phyloP scores from a whole-genome alignment of 345 rosid species.

The Populus alba region DNA sequence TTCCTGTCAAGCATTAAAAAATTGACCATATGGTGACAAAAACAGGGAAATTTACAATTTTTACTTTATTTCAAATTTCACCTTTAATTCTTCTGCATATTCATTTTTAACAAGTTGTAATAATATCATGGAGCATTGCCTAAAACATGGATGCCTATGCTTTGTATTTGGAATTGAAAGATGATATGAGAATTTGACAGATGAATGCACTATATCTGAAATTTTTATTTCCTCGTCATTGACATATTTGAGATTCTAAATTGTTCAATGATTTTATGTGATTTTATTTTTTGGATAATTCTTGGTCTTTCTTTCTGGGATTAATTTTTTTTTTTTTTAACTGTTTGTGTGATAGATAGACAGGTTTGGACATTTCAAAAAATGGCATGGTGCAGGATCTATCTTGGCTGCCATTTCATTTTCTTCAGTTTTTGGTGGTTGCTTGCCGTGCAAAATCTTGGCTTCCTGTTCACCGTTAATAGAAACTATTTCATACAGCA shows the following conservation, averaged over 20 bases:
- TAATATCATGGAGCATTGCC: not conserved
- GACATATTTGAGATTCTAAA: not conserved
- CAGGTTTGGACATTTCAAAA: conserved; percentile 95
- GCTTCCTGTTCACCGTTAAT: conserved; percentile 40
- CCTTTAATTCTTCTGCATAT: not conserved
- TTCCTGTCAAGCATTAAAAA: not conserved
- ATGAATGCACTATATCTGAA: not conserved
- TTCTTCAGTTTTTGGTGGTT: conserved; percentile 95
- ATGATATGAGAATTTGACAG: not conserved
- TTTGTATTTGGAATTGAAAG: not conserved
- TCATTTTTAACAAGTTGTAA: not conserved
- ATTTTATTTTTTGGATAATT: not conserved
- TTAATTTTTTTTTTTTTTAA: not conserved
- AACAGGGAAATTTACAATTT: not conserved
- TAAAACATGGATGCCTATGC: not conserved
- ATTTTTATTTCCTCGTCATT: not conserved
- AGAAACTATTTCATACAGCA: conserved; percentile 75
- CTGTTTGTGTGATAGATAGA: conserved; percentile 58
- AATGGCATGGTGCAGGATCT: conserved; percentile 96
- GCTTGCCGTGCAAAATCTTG: conserved; percentile 69
- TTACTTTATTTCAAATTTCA: not conserved
- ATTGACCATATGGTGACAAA: not conserved
- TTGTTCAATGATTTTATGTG: not conserved
- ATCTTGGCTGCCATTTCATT: conserved; percentile 81
- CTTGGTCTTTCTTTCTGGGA: not conserved